Evolutionary conservation across 2,329 filamentous ascomycete genomes (phyloP).

Genomic region (Ceratocystiopsis brevicomis): DNA sequence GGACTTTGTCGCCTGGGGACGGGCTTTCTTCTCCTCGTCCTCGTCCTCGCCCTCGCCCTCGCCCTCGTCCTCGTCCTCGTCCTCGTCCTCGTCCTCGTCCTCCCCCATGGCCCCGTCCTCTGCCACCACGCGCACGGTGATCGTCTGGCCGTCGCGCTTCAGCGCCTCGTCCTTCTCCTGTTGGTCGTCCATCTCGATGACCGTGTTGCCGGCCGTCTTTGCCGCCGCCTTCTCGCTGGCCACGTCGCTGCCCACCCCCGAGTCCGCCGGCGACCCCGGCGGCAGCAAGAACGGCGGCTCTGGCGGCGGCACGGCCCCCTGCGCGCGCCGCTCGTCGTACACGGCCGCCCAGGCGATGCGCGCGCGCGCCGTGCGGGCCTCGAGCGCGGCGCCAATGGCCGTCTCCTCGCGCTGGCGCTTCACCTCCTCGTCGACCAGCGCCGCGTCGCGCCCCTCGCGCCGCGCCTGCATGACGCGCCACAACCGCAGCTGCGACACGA

Average conservation of each 20-base stretch:
- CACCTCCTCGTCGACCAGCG: conserved; percentile 28
- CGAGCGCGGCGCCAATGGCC: conserved; percentile 46
- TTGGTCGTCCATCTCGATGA: conserved; percentile 29
- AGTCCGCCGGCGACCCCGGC: conserved; percentile 19
- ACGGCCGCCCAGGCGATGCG: conserved; percentile 55
- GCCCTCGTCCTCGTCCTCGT: not conserved
- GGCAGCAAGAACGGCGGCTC: not conserved
- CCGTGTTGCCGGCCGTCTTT: conserved; percentile 9
- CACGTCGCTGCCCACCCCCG: conserved; percentile 29
- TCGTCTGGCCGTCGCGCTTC: too few relatives aligned
- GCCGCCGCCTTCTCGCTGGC: conserved; percentile 24
- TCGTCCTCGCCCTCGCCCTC: not conserved
- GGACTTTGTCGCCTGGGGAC: not conserved
- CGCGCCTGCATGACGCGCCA: conserved; percentile 62
- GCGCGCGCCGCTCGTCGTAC: conserved; percentile 43
- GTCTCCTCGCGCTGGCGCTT: conserved; percentile 47
- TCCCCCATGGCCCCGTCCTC: too few relatives aligned
- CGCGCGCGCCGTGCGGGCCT: conserved; percentile 42
- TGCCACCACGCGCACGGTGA: not conserved
- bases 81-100: not conserved
- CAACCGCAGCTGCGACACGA: conserved; percentile 69
- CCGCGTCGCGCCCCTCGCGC: conserved; percentile 32
- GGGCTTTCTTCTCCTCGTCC: not conserved
- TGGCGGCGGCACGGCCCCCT: conserved; percentile 8
- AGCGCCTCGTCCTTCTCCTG: too few relatives aligned